These are phyloP conservation scores for Phytophthora pistaciae DNA, from an alignment of 352 stramenopile genomes.

Conservation along the genomic window DNA sequence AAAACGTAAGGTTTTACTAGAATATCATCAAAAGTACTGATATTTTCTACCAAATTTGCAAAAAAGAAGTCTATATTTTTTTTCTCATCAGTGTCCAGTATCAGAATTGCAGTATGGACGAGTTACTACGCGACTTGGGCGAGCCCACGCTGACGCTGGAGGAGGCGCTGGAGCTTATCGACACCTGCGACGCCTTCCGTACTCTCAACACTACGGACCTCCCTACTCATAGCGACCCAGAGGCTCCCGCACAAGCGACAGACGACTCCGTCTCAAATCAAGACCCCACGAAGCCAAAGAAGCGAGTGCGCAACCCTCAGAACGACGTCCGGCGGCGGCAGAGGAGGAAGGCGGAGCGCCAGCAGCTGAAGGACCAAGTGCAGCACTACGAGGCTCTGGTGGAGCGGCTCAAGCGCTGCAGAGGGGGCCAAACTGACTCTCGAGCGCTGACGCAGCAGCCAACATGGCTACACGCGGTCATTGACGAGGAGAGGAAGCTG, in stretches of 20 bases:
- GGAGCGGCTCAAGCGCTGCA: conserved; percentile 11
- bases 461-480: conserved; percentile 5
- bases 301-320: conserved; percentile 17
- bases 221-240: not conserved
- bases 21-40: too few species aligned
- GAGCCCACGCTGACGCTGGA: conserved; percentile 12
- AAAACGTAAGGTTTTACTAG: too few species aligned
- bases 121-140: not conserved
- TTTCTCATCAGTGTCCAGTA: too few species aligned
- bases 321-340: conserved; percentile 12
- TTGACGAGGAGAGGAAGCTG: conserved; percentile 7
- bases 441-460: not conserved
- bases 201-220: not conserved
- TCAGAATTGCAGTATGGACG: conserved; percentile 3
- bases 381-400: conserved; percentile 25
- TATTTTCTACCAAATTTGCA: too few species aligned
- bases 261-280: too few species aligned
- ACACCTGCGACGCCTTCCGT: conserved; percentile 5
- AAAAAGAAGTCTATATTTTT: too few species aligned
- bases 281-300: conserved; percentile 10
- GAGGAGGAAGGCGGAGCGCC: conserved; percentile 25
- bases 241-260: not conserved
- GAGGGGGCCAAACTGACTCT: not conserved
- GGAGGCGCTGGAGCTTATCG: conserved; percentile 22
- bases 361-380: conserved; percentile 32